Evolutionary conservation across 2,329 filamentous ascomycete species (phyloP), one percentile per base, ranked within the genome.

Genomic region (Plectosphaerella cucumerina): DNA sequence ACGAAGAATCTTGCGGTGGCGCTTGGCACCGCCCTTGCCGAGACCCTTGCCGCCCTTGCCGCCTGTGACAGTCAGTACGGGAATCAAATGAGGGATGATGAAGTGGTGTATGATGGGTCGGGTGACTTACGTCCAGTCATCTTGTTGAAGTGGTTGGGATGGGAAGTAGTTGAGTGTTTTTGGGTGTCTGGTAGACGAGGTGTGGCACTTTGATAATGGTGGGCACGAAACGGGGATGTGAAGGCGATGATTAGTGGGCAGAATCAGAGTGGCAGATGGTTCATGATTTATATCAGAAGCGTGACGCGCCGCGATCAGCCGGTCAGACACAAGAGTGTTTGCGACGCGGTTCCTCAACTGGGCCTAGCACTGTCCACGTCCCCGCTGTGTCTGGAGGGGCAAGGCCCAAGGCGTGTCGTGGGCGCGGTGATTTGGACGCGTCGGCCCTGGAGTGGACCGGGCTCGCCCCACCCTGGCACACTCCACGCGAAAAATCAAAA

Each of bases 1-100:
- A 78, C 92, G 90, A 75, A 97, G 84, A 82, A 97, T 97, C 89
- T 97, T 97, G 70, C 93, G 87, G 80, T 97, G 92, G 77, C 92
- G 92, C 89, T 97, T 97, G 77, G 93, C 93, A 75, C 92, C 92
- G 62, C 92, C 92, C 86, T 96, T 96, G 75, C 92, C 92, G 77
- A 96, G 90, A 73, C 91, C 92, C 86, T 96, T 96, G 73, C 92
- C 92, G 76, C 91, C 91, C 80, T 96, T 95, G 74, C 90, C 90
- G 73, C 90, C 90, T 94, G 65, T 6, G 18, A 22, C 23, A 6
- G 41, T 22, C 15, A 47, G 44, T 15, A 31, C 26, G 12, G 9
- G 26, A 8, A 11, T 8, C 8, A 9, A 10, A 8, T 31, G 3
- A 11, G 12, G 23, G 23, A 26, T 8, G 12, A 31, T 8, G 4